A percentile compares a stretch with the other conserved stretches of the same genome.
Evolutionary conservation across 1,139 yeast genomes (phyloP).

Genomic region (Taiozyma onychis): DNA sequence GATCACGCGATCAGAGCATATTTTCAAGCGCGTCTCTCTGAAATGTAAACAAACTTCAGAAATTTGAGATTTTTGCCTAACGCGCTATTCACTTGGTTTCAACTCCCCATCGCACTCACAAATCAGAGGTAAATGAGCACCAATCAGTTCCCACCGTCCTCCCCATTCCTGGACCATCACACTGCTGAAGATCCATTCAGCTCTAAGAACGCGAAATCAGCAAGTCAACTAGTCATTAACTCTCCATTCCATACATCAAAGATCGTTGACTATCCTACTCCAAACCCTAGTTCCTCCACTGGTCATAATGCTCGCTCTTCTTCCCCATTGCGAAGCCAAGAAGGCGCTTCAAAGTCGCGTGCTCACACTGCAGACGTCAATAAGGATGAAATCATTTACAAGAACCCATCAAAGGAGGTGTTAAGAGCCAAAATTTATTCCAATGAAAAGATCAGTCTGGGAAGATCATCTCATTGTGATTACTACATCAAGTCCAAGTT

Average conservation of each 20-base stretch:
- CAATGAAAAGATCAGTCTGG: constrained; percentile 15
- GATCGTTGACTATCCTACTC: constrained; percentile 31
- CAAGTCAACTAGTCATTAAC: constrained; percentile 17
- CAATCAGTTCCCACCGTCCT: constrained; percentile 57
- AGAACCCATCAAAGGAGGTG: constrained; percentile 3
- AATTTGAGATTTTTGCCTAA: not conserved
- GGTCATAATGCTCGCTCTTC: constrained; percentile 25
- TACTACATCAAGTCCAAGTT: constrained; percentile 49
- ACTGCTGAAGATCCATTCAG: constrained; percentile 12
- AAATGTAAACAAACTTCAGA: constrained; percentile 8
- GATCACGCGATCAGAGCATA: not conserved
- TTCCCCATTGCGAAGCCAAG: constrained; percentile 22
- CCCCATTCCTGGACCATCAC: constrained; percentile 40
- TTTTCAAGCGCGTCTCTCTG: constrained; percentile 2
- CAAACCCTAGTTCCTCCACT: constrained; percentile 37
- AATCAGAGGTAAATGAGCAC: constrained; percentile 11
- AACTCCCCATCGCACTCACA: not conserved
- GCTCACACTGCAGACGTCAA: constrained; percentile 3
- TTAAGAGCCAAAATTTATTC: constrained; percentile 17
- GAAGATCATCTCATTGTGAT: constrained; percentile 47
- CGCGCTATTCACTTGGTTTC: not conserved
- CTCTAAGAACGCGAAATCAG: not conserved
- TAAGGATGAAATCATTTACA: constrained; percentile 1
- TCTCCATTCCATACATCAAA: constrained; percentile 15
- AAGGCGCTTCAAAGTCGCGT: not conserved